A percentile compares a stretch with the other conserved stretches of the same genome.
Conservation (phyloP, 2,329 filamentous ascomycete species). For the Scolecobasidium constrictum region DNA sequence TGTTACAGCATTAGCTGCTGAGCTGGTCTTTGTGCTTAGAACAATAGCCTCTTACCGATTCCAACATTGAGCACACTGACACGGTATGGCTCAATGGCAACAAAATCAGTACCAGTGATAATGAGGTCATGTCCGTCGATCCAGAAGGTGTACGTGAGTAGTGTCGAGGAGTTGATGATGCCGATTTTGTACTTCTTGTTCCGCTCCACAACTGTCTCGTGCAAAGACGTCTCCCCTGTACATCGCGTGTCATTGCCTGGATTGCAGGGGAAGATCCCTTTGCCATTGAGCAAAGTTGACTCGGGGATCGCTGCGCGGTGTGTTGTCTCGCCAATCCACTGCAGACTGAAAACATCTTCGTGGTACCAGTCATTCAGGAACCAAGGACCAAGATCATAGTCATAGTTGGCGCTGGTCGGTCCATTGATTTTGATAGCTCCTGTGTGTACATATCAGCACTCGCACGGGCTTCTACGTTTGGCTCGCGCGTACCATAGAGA, state of each 20-base stretch:
- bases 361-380: conserved; percentile 46
- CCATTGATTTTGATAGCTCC: conserved; percentile 32
- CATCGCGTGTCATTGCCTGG: too few species aligned
- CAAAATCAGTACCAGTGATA: conserved; percentile 28
- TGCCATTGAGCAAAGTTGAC: neutral
- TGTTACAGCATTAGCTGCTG: neutral
- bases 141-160: conserved; percentile 31
- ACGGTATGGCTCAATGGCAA: conserved; percentile 25
- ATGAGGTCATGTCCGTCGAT: conserved; percentile 29
- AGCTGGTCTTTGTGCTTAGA: too few species aligned
- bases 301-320: neutral
- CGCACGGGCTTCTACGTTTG: conserved; percentile 32
- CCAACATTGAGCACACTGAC: conserved; percentile 25
- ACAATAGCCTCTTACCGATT: conserved; percentile 18
- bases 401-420: conserved; percentile 33
- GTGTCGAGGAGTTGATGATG: conserved; percentile 24
- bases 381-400: conserved; percentile 46
- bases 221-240: too few species aligned
- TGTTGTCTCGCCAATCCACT: neutral
- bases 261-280: neutral
- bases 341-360: neutral
- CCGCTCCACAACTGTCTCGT: conserved; percentile 3
- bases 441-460: conserved; percentile 46
- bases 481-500: conserved; percentile 14
- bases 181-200: conserved; percentile 20